These are phyloP conservation scores for Eucalyptus albens DNA, from an alignment of 345 rosid genomes.

Conservation along the genomic window DNA sequence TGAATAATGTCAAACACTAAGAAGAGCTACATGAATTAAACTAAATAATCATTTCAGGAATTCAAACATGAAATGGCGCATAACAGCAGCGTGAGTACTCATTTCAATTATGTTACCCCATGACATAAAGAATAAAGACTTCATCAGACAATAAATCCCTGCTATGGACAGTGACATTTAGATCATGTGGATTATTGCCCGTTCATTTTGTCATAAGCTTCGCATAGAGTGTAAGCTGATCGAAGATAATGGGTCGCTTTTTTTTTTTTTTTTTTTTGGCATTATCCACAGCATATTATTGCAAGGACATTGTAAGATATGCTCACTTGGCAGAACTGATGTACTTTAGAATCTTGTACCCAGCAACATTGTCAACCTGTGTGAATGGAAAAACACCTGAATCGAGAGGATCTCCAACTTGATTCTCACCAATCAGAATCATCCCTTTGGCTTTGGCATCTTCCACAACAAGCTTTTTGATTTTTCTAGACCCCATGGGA, in stretches of 20 bases:
- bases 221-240: background rate
- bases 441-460: conserved; percentile 57
- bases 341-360: conserved; percentile 40
- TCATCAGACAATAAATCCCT: background rate
- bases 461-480: conserved; percentile 45
- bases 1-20: background rate
- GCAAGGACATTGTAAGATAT: background rate
- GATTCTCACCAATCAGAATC: conserved; percentile 33
- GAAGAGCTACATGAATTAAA: background rate
- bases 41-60: background rate
- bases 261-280: background rate
- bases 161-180: background rate
- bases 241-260: background rate
- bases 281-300: background rate
- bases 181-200: background rate
- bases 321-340: conserved; percentile 47
- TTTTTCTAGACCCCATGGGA: conserved; percentile 8
- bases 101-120: background rate
- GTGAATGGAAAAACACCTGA: conserved; percentile 49
- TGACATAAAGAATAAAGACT: background rate
- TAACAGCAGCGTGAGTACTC: background rate
- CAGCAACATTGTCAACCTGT: conserved; percentile 30
- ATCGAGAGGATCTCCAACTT: conserved; percentile 33
- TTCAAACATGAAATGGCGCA: background rate
- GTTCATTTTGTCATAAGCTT: background rate